phyloP scores from a whole-genome alignment of 73 alveolate species.

The Tetrahymena malaccensis region DNA sequence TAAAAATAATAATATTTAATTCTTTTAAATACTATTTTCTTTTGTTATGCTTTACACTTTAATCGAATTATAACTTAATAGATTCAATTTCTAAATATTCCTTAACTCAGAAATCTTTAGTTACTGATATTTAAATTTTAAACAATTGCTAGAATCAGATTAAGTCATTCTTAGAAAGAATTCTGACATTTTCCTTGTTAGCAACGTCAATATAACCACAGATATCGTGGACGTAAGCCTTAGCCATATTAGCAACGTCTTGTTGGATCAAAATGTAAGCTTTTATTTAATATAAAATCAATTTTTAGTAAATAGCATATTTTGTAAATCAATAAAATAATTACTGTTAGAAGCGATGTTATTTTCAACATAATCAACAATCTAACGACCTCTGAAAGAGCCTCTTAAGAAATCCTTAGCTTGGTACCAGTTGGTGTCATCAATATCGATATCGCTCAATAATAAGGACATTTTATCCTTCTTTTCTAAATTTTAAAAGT shows the following conservation, averaged over 20 bases:
- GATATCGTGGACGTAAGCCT: conserved; percentile 42
- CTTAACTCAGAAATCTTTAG: background rate
- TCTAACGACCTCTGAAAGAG: conserved; percentile 34
- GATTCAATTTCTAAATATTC: background rate
- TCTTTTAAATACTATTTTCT: background rate
- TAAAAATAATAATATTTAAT: background rate
- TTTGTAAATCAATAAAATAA: background rate
- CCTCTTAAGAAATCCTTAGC: conserved; percentile 28
- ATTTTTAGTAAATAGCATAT: background rate
- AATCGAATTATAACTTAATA: background rate
- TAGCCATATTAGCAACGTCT: conserved; percentile 43
- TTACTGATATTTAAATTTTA: background rate
- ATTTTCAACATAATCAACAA: conserved; percentile 29
- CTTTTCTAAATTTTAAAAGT: background rate
- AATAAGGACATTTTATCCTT: conserved; percentile 10
- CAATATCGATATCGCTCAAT: conserved; percentile 34
- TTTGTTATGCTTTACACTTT: background rate
- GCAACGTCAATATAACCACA: conserved; percentile 22
- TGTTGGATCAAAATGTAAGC: conserved; percentile 31
- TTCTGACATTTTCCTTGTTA: conserved; percentile 27
- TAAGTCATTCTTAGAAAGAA: conserved; percentile 22
- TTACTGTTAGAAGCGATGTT: conserved; percentile 26
- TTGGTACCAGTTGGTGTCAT: conserved; percentile 37
- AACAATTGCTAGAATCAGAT: background rate
- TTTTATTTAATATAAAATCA: background rate